phyloP scores from a whole-genome alignment of 345 rosid species.

The Acer saccharum region DNA sequence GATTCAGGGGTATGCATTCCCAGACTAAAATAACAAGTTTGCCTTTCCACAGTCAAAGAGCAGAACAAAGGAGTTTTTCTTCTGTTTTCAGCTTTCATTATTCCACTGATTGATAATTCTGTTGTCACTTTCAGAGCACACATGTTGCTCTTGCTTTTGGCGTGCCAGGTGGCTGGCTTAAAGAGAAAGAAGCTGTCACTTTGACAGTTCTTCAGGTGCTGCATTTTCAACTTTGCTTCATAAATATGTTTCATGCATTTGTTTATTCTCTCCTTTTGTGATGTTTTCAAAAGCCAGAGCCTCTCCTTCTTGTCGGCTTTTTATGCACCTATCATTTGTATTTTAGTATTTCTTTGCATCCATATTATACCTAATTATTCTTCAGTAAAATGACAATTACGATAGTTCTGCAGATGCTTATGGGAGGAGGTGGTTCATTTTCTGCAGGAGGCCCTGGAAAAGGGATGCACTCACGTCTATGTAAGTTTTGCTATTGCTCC shows the following conservation, averaged over 20 bases:
- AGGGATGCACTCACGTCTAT: constrained; percentile 91
- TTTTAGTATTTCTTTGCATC: neutral
- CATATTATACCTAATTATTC: neutral
- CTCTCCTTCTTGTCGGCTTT: constrained; percentile 2
- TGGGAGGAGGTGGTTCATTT: constrained; percentile 99
- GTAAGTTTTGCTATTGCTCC: constrained; percentile 50
- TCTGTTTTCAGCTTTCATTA: neutral
- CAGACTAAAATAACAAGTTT: constrained; percentile 18
- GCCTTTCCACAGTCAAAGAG: neutral
- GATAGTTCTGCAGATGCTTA: constrained; percentile 61
- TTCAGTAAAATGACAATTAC: neutral
- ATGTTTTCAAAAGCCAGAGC: neutral
- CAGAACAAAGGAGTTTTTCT: neutral
- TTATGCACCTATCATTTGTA: neutral
- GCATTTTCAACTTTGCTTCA: constrained; percentile 13
- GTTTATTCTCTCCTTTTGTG: neutral
- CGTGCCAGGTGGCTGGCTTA: constrained; percentile 73
- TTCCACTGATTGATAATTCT: constrained; percentile 1
- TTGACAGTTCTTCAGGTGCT: constrained; percentile 79
- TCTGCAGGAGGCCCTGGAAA: constrained; percentile 98
- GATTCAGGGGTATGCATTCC: constrained; percentile 51
- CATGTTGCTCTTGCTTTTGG: constrained; percentile 80
- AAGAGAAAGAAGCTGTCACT: constrained; percentile 59
- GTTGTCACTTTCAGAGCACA: constrained; percentile 39
- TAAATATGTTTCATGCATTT: neutral